A percentile compares a stretch with the other conserved stretches of the same genome.
phyloP scores from a whole-genome alignment of 208 protist genomes.

The Leishmania tropica region DNA sequence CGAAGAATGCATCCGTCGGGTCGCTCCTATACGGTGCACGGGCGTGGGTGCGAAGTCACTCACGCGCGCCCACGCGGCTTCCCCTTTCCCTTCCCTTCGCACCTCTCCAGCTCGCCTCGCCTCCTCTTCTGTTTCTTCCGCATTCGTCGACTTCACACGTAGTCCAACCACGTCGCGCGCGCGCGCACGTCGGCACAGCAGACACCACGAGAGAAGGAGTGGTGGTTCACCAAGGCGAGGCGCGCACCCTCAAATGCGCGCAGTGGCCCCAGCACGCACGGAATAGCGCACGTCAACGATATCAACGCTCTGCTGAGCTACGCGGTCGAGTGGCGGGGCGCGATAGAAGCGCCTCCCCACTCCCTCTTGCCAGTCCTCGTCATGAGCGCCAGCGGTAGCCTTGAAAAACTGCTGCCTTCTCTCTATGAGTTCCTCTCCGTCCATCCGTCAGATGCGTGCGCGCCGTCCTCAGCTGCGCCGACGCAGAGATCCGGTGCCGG shows the following conservation, averaged over 20 bases:
- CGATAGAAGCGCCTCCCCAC: neutral
- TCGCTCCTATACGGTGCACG: neutral
- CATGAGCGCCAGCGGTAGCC: slow-evolving; percentile 16
- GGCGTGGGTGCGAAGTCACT: neutral
- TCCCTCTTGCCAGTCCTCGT: neutral
- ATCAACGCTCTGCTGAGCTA: neutral
- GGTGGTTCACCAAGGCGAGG: neutral
- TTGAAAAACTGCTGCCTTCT: slow-evolving; percentile 53
- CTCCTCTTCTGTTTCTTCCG: neutral
- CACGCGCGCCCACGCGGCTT: neutral
- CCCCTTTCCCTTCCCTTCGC: neutral
- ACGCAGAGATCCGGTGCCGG: neutral
- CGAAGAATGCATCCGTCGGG: neutral
- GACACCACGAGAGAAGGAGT: neutral
- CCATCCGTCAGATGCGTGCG: slow-evolving; percentile 1
- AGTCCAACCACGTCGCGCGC: neutral
- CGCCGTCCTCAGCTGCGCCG: neutral
- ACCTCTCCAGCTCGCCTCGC: neutral
- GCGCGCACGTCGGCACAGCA: neutral
- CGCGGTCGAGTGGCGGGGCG: neutral
- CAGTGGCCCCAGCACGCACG: neutral
- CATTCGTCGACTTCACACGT: neutral
- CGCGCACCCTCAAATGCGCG: neutral
- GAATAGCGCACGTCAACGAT: neutral
- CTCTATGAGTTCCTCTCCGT: slow-evolving; percentile 44